These are phyloP conservation scores for Tephrocybe sp. DNA, from an alignment of 768 basidiomycete species.

Conservation along the genomic window DNA sequence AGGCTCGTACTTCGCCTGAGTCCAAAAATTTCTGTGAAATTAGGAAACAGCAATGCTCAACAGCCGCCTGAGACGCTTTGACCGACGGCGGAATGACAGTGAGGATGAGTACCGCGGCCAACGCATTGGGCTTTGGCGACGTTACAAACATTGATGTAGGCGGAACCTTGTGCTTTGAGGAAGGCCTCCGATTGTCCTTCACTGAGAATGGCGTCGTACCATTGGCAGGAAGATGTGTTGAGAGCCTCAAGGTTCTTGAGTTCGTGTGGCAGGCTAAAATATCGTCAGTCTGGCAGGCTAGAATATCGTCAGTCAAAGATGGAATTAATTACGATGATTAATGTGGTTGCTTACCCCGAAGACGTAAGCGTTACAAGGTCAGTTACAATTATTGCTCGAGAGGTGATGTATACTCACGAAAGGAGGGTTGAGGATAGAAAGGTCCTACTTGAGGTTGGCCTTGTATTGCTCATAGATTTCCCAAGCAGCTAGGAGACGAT, in stretches of 20 bases:
- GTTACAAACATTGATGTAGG: too few species aligned
- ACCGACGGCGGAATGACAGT: slow-evolving; percentile 70
- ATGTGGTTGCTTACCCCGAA: slow-evolving; percentile 27
- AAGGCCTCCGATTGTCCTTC: too few species aligned
- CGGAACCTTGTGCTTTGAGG: too few species aligned
- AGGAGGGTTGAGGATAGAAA: slow-evolving; percentile 52
- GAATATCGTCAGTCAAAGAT: too few species aligned
- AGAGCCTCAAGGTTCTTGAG: too few species aligned
- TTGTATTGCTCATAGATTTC: slow-evolving; percentile 35
- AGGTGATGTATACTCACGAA: slow-evolving; percentile 28
- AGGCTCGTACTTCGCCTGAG: slow-evolving; percentile 52
- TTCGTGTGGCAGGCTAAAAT: too few species aligned
- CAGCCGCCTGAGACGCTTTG: slow-evolving; percentile 65
- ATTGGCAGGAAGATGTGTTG: too few species aligned
- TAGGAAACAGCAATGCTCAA: slow-evolving; percentile 84
- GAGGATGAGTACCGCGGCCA: slow-evolving; percentile 81
- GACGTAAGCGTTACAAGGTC: slow-evolving; percentile 17
- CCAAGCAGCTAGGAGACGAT: slow-evolving; percentile 34
- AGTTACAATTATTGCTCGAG: background rate
- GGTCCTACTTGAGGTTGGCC: slow-evolving; percentile 43
- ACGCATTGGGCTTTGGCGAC: slow-evolving; percentile 89
- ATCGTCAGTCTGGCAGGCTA: too few species aligned
- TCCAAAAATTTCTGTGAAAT: slow-evolving; percentile 80
- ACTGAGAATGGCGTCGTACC: too few species aligned
- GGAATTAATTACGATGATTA: too few species aligned